These are phyloP conservation scores for Dendrocalamus latiflorus DNA, from an alignment of 202 grass and related monocot species.

Conservation along the genomic window DNA sequence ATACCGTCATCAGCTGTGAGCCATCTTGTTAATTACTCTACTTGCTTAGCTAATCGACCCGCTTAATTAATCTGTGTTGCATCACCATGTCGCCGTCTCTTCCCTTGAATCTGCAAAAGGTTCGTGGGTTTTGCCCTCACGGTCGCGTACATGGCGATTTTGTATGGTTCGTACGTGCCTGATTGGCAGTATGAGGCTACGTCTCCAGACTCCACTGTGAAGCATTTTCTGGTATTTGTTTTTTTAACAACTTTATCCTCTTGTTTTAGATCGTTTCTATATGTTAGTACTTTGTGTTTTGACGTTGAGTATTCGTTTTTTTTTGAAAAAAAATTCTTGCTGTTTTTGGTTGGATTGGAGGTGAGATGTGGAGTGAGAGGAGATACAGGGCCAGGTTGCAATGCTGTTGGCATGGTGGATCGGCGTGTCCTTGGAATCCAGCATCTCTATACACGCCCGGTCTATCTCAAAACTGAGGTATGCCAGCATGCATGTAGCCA, in stretches of 20 bases:
- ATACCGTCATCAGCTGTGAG: slow-evolving; percentile 74
- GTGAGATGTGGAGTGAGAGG: no score
- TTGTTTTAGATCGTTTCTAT: not conserved
- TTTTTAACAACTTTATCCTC: not conserved
- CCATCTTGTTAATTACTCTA: no score
- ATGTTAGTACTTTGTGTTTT: not conserved
- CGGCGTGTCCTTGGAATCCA: slow-evolving; percentile 54
- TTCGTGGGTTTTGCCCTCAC: slow-evolving; percentile 51
- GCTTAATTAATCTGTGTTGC: not conserved
- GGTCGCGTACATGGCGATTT: slow-evolving; percentile 35
- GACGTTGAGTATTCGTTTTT: not conserved
- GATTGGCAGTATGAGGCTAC: slow-evolving; percentile 58
- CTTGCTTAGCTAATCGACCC: no score
- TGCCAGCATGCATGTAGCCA: not conserved
- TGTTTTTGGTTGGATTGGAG: slow-evolving; percentile 17
- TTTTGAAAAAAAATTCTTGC: not conserved
- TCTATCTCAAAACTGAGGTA: slow-evolving; percentile 61
- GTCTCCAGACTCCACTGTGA: not conserved
- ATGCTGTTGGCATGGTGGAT: slow-evolving; percentile 62
- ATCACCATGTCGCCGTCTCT: slow-evolving; percentile 1
- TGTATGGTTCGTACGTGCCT: slow-evolving; percentile 52
- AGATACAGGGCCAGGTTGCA: slow-evolving; percentile 72
- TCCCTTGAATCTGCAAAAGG: slow-evolving; percentile 26
- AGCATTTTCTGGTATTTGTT: slow-evolving; percentile 8
- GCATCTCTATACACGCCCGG: slow-evolving; percentile 59